phyloP scores from a whole-genome alignment of 805 yeast species.

The Nakazawaea peltata region DNA sequence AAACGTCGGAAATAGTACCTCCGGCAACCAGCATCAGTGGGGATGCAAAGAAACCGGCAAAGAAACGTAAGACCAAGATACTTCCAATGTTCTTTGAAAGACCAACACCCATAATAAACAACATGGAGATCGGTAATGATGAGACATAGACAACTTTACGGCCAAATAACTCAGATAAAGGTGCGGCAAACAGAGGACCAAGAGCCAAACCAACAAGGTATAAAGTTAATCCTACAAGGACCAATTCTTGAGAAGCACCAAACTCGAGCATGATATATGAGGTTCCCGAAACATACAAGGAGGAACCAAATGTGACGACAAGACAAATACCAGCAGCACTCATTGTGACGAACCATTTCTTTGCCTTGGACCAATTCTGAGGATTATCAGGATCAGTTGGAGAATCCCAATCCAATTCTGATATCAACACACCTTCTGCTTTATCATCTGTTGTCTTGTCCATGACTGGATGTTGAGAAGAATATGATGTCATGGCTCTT shows the following conservation, averaged over 20 bases:
- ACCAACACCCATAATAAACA: constrained; percentile 70
- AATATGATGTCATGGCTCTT: constrained; percentile 4
- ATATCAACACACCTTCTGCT: constrained; percentile 29
- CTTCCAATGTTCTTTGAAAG: constrained; percentile 51
- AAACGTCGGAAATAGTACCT: constrained; percentile 75
- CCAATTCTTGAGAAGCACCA: constrained; percentile 51
- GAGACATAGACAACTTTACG: constrained; percentile 51
- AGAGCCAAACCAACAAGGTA: constrained; percentile 64
- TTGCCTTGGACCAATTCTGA: constrained; percentile 56
- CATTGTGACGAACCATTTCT: constrained; percentile 60
- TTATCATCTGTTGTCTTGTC: constrained; percentile 13
- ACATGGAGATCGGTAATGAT: constrained; percentile 59
- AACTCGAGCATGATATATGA: constrained; percentile 41
- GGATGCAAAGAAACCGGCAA: constrained; percentile 69
- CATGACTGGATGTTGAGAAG: neutral
- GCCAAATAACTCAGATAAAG: constrained; percentile 63
- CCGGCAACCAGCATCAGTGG: constrained; percentile 83
- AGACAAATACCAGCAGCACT: constrained; percentile 57
- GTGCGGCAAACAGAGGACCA: constrained; percentile 68
- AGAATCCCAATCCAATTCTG: constrained; percentile 48
- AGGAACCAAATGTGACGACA: constrained; percentile 69
- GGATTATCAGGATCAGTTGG: constrained; percentile 60
- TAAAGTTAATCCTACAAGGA: constrained; percentile 60
- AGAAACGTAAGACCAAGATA: constrained; percentile 61
- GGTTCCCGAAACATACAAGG: constrained; percentile 60